Conservation (phyloP, 768 basidiomycete genomes). For the Cantharellus cinnabarinus region DNA sequence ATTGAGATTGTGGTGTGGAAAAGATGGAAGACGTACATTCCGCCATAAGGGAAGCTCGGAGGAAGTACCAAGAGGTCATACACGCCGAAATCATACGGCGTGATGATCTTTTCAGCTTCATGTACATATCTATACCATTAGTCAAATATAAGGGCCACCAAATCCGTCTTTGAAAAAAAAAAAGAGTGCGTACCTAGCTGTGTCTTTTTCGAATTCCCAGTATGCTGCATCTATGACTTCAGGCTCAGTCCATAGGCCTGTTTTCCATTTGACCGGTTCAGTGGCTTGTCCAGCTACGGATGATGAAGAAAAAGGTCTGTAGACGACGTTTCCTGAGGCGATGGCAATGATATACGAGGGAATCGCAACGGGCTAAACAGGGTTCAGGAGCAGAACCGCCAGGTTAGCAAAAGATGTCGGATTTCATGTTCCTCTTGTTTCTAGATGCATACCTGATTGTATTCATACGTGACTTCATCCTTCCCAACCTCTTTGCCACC, state of each 20-base stretch:
- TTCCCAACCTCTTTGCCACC: conserved; percentile 53
- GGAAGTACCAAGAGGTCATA: conserved; percentile 81
- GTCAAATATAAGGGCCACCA: not conserved
- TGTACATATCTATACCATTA: conserved; percentile 40
- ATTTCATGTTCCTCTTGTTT: not conserved
- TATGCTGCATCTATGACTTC: conserved; percentile 51
- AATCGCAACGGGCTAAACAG: conserved; percentile 50
- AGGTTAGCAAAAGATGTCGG: not conserved
- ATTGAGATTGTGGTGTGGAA: too few relatives aligned
- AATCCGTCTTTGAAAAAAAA: not conserved
- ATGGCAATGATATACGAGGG: conserved; percentile 83
- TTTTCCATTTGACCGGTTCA: conserved; percentile 49
- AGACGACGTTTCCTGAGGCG: conserved; percentile 63
- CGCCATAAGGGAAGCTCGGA: conserved; percentile 82
- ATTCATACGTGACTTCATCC: conserved; percentile 52
- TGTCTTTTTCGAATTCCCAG: conserved; percentile 80
- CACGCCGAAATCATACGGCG: conserved; percentile 62
- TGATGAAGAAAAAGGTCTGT: conserved; percentile 27
- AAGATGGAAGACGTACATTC: conserved; percentile 31
- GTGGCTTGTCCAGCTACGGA: too few relatives aligned
- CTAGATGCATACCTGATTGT: conserved; percentile 39
- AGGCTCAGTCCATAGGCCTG: conserved; percentile 83
- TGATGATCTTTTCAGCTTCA: conserved; percentile 53
- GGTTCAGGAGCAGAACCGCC: conserved; percentile 4
- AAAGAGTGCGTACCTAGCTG: conserved; percentile 31